Conservation (phyloP, 2,329 filamentous ascomycete genomes). For the Aspergillus nomiae region DNA sequence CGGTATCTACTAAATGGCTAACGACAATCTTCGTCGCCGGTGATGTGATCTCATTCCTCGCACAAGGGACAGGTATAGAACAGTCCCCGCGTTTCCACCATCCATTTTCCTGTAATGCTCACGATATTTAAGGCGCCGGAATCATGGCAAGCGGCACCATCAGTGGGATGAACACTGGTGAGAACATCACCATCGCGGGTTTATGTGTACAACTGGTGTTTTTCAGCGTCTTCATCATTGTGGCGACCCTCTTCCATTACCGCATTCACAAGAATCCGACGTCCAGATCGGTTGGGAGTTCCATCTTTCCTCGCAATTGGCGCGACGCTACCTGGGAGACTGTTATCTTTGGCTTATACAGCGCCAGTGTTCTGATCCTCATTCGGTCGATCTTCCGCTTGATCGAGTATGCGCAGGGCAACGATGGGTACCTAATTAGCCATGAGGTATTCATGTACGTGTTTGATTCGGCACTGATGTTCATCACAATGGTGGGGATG, state of each 20-base stretch:
- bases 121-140: not conserved
- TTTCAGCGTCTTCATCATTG: constrained; percentile 23
- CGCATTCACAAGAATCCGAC: constrained; percentile 9
- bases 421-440: constrained; percentile 23
- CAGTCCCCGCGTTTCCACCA: not conserved
- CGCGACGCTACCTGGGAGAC: not conserved
- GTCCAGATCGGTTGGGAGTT: not conserved
- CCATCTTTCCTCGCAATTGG: not conserved
- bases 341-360: constrained; percentile 1
- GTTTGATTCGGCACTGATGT: constrained; percentile 21
- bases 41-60: constrained; percentile 36
- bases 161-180: constrained; percentile 13
- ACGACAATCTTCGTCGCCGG: constrained; percentile 40
- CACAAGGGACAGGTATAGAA: constrained; percentile 29
- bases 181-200: constrained; percentile 23
- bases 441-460: constrained; percentile 27
- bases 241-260: constrained; percentile 21
- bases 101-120: not conserved
- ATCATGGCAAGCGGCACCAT: constrained; percentile 3
- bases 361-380: constrained; percentile 15
- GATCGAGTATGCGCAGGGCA: constrained; percentile 24
- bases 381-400: constrained; percentile 25
- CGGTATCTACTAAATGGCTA: constrained; percentile 36
- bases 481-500: constrained; percentile 11
- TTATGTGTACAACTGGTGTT: constrained; percentile 25